Base-by-base conservation (phyloP, 345 rosid species). In the Aquilaria sinensis region DNA sequence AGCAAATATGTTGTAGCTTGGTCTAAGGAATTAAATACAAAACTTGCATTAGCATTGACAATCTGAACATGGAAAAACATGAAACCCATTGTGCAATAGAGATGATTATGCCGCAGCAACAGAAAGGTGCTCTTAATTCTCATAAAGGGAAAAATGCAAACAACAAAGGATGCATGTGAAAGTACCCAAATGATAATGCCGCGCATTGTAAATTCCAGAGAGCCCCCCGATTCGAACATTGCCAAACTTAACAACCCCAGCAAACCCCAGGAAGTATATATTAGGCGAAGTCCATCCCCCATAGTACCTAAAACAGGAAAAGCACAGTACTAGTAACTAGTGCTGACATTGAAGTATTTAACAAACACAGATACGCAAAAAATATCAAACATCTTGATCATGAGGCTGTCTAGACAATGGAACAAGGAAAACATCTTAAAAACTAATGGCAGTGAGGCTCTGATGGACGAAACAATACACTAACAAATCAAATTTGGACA, bases 271-370 rank as follows among this genome's bases (percentile, higher is more conserved):
- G 76, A 94, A 94, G 72, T 77, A 94, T 9, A 94, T 81, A 67
- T 90, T 90, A 56, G 96, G 83, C 1, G 99, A 91, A 52, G 86
- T 85, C 95, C 92, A 94, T 63, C 99, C 99, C n/a, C 92, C 96
- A 77, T 90, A 86, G 69, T 86, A 93, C 77, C 98, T 93, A 73
- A 12, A 45, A 15, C 12, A 71, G 48, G 56, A 68, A 37, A 37
- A 37, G 43, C 43, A 37, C 43, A 37, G 43, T 37, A 37, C 43
- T 37, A 37, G 43, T 37, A 2, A 37, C 43, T 37, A 37, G 43
- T 37, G 7, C 43, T 23, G 8, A 5, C 43, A 37, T 5, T 37
- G 5, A 37, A 37, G 43, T 37, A 37, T 5, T 37, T 37, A 37
- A 9, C 43, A 37, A 9, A 9, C 43, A 4, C 7, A 9, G 3